phyloP scores from a whole-genome alignment of 352 stramenopile genomes.

The Achlya hypogyna region DNA sequence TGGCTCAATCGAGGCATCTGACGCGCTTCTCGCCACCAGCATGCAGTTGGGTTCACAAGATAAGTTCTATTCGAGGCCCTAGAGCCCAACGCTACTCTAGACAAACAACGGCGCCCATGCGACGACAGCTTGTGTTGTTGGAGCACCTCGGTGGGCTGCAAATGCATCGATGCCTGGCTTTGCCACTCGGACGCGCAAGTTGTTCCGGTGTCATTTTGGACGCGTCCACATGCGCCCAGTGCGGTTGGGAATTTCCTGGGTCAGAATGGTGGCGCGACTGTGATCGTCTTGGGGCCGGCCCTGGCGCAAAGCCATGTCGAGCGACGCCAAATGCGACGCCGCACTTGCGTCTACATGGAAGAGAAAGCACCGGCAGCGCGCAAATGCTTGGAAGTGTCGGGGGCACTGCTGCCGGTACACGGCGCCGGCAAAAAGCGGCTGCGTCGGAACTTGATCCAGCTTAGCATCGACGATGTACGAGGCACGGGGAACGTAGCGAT shows the following conservation, averaged over 20 bases:
- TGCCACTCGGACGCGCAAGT: background rate
- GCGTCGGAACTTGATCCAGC: background rate
- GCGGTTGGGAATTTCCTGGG: slow-evolving; percentile 4
- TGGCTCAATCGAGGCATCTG: too few species aligned
- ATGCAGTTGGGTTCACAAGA: too few species aligned
- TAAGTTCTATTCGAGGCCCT: too few species aligned
- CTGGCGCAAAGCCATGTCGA: background rate
- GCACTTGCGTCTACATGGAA: background rate
- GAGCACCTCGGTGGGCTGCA: too few species aligned
- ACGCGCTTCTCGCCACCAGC: too few species aligned
- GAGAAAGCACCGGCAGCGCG: slow-evolving; percentile 3
- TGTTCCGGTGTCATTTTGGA: background rate
- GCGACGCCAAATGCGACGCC: background rate
- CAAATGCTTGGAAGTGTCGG: background rate
- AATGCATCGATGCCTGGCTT: too few species aligned
- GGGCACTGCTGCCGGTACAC: slow-evolving; percentile 5
- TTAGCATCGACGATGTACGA: background rate
- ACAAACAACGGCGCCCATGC: too few species aligned
- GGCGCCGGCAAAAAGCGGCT: background rate
- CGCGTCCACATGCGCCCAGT: slow-evolving; percentile 6
- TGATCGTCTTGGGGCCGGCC: background rate
- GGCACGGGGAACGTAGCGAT: background rate
- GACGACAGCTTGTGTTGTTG: too few species aligned
- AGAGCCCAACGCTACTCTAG: too few species aligned
- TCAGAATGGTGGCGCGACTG: background rate